phyloP scores from a whole-genome alignment of 371 early-diverging fungal genomes.

The Actinomortierella ambigua region DNA sequence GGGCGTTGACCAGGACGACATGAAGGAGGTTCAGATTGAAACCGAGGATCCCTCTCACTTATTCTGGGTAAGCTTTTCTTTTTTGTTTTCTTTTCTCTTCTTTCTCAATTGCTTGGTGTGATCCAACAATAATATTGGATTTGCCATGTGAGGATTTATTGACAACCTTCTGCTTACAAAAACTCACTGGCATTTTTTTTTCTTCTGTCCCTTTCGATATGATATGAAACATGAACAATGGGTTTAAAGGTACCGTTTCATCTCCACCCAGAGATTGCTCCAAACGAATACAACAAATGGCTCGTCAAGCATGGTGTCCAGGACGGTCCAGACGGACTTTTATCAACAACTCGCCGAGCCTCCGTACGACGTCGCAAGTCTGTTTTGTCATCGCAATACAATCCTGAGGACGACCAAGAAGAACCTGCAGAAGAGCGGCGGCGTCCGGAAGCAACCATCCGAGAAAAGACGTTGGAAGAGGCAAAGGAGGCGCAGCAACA shows the following conservation, averaged over 20 bases:
- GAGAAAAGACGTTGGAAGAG: constrained; percentile 5
- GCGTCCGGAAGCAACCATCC: constrained; percentile 11
- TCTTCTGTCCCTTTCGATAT: not conserved
- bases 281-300: constrained; percentile 45
- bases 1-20: no score
- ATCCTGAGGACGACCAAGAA: constrained; percentile 37
- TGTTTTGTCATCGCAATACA: constrained; percentile 37
- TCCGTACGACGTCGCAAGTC: constrained; percentile 33
- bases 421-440: constrained; percentile 9
- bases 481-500: no score
- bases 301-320: constrained; percentile 35
- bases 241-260: constrained; percentile 49
- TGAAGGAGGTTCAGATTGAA: constrained; percentile 45
- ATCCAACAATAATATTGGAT: not conserved
- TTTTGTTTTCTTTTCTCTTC: not conserved
- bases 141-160: not conserved
- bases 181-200: no score
- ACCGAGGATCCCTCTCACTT: constrained; percentile 24
- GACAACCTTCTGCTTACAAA: no score
- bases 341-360: constrained; percentile 10
- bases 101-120: no score
- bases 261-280: constrained; percentile 47
- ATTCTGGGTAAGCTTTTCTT: not conserved
- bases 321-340: constrained; percentile 5
- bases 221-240: no score